These are phyloP conservation scores for Acer yangbiense DNA, from an alignment of 345 rosid genomes.

Conservation along the genomic window DNA sequence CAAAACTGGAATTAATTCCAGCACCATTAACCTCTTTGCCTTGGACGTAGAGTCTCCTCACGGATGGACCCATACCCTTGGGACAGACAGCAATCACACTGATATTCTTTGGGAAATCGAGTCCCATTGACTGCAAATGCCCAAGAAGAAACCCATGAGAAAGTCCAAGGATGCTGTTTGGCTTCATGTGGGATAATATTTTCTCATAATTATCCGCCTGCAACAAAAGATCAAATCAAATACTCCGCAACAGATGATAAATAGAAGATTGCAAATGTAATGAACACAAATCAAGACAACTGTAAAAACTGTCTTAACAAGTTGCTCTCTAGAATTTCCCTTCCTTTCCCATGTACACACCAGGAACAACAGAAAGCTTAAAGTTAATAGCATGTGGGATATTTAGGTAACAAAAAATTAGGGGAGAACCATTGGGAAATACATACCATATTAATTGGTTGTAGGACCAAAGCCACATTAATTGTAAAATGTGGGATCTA, in stretches of 20 bases:
- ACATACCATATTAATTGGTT: not conserved
- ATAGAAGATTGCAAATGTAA: not conserved
- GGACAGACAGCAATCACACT: slow-evolving; percentile 88
- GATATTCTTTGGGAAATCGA: slow-evolving; percentile 79
- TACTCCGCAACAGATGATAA: not conserved
- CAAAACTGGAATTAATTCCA: slow-evolving; percentile 91
- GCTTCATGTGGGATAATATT: slow-evolving; percentile 83
- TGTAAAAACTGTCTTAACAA: not conserved
- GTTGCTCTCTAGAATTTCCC: not conserved
- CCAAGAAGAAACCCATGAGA: slow-evolving; percentile 94
- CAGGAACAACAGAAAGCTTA: not conserved
- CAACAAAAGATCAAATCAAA: slow-evolving; percentile 18
- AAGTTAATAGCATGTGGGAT: not conserved
- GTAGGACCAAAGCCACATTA: not conserved
- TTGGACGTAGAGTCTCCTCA: slow-evolving; percentile 87
- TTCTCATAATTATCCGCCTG: slow-evolving; percentile 92
- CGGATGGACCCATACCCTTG: slow-evolving; percentile 92
- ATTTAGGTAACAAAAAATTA: not conserved
- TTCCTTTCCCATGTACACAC: not conserved
- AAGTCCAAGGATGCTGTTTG: slow-evolving; percentile 92
- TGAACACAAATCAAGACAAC: not conserved
- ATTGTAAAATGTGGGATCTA: not conserved
- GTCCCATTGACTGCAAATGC: slow-evolving; percentile 74
- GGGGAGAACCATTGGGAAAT: not conserved
- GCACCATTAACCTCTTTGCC: slow-evolving; percentile 93